A percentile compares a stretch with the other conserved stretches of the same genome.
Conservation (phyloP, 2,329 filamentous ascomycete genomes). For the Cercospora beticola region DNA sequence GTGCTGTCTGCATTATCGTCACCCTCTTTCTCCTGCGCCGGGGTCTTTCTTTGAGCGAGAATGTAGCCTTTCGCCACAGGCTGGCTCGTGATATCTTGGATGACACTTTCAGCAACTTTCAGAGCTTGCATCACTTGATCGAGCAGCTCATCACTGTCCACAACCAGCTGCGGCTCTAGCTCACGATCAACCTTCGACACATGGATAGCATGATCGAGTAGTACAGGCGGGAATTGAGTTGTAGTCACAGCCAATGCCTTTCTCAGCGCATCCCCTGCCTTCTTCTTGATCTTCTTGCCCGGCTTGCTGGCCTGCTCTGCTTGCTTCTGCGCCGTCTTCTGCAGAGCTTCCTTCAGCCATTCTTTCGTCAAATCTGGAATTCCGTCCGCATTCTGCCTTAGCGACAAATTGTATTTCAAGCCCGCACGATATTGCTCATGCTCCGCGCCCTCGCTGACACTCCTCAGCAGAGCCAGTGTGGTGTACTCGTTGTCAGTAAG, state of each 20-base stretch:
- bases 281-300: constrained; percentile 69
- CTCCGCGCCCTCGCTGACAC: constrained; percentile 77
- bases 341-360: constrained; percentile 67
- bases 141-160: constrained; percentile 64
- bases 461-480: constrained; percentile 76
- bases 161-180: constrained; percentile 65
- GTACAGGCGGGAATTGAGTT: constrained; percentile 80
- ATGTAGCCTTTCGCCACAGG: constrained; percentile 79
- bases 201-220: constrained; percentile 82
- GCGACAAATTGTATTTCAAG: constrained; percentile 72
- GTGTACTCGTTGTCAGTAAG: constrained; percentile 82
- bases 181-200: constrained; percentile 68
- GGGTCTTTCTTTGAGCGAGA: constrained; percentile 61
- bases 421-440: constrained; percentile 80
- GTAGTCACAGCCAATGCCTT: constrained; percentile 81
- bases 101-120: constrained; percentile 66
- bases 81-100: constrained; percentile 66
- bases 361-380: constrained; percentile 73
- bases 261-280: constrained; percentile 71
- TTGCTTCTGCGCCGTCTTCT: constrained; percentile 62
- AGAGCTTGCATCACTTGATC: constrained; percentile 68
- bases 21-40: constrained; percentile 29
- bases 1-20: constrained; percentile 44
- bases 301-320: constrained; percentile 50
- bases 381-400: constrained; percentile 79